These are phyloP conservation scores for Trichoderma brevicompactum DNA, from an alignment of 2,329 filamentous ascomycete species.

Conservation along the genomic window DNA sequence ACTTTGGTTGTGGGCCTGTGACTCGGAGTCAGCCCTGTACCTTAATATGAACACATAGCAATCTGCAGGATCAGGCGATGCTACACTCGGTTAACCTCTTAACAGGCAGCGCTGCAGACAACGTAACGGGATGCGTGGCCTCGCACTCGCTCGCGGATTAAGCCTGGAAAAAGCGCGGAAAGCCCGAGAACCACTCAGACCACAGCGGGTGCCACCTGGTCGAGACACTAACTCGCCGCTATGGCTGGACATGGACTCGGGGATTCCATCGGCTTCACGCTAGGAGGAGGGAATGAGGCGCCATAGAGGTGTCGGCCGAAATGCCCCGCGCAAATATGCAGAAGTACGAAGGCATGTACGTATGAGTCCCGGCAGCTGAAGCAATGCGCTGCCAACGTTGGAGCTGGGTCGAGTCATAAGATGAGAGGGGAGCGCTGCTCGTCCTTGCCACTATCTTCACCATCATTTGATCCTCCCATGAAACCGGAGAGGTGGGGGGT, in stretches of 20 bases:
- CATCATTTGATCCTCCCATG: not conserved
- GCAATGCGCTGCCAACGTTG: no score
- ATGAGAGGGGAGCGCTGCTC: no score
- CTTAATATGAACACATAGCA: no score
- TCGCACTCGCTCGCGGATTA: not conserved
- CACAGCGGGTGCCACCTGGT: not conserved
- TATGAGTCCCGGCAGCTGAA: no score
- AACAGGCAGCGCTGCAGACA: conserved; percentile 14
- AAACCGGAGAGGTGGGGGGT: not conserved
- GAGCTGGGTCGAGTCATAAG: no score
- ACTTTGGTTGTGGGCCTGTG: not conserved
- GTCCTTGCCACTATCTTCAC: not conserved
- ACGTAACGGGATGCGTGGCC: conserved; percentile 24
- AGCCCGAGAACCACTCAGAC: not conserved
- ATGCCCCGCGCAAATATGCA: not conserved
- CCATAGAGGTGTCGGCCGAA: not conserved
- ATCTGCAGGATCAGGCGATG: conserved; percentile 5
- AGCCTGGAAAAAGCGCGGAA: not conserved
- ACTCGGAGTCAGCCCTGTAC: no score
- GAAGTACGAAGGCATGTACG: not conserved
- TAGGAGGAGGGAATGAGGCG: not conserved
- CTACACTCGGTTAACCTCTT: not conserved
- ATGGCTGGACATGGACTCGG: no score
- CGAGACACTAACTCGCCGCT: not conserved
- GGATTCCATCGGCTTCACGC: not conserved